phyloP scores from a whole-genome alignment of 805 yeast species.

The Danielozyma ontarioensis region DNA sequence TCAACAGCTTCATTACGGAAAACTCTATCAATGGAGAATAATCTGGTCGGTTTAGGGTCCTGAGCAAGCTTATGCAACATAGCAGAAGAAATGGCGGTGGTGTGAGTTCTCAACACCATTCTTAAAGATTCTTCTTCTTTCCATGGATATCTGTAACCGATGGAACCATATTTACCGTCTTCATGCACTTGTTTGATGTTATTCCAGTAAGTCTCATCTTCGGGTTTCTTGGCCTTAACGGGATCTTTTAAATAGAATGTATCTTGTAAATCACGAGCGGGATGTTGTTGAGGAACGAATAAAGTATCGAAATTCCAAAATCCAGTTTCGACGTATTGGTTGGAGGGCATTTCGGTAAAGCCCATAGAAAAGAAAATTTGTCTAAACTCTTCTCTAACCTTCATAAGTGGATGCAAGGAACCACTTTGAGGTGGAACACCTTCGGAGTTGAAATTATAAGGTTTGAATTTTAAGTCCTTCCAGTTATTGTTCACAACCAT shows the following conservation, averaged over 20 bases:
- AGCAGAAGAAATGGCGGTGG: conserved; percentile 88
- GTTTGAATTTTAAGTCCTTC: conserved; percentile 82
- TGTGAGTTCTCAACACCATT: conserved; percentile 94
- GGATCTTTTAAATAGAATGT: conserved; percentile 98
- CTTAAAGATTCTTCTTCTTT: conserved; percentile 82
- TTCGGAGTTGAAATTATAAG: conserved; percentile 93
- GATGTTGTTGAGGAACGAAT: conserved; percentile 98
- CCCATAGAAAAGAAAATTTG: conserved; percentile 98
- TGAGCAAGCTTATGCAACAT: conserved; percentile 84
- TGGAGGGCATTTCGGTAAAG: conserved; percentile 98
- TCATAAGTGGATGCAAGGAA: conserved; percentile 93
- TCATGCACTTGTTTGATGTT: conserved; percentile 83
- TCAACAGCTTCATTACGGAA: conserved; percentile 99
- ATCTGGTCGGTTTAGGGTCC: conserved; percentile 84
- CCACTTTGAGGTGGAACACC: conserved; percentile 85
- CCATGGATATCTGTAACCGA: conserved; percentile 99
- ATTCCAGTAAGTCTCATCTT: conserved; percentile 72
- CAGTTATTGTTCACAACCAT: conserved; percentile 83
- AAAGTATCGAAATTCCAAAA: conserved; percentile 99
- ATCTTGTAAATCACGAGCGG: conserved; percentile 98
- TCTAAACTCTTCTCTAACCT: conserved; percentile 96
- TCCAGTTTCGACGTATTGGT: conserved; percentile 95
- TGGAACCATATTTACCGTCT: conserved; percentile 86
- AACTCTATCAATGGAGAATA: conserved; percentile 95
- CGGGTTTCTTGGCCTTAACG: conserved; percentile 69